Evolutionary conservation across 768 basidiomycete genomes (phyloP).

Genomic region (Panellus pusillus): DNA sequence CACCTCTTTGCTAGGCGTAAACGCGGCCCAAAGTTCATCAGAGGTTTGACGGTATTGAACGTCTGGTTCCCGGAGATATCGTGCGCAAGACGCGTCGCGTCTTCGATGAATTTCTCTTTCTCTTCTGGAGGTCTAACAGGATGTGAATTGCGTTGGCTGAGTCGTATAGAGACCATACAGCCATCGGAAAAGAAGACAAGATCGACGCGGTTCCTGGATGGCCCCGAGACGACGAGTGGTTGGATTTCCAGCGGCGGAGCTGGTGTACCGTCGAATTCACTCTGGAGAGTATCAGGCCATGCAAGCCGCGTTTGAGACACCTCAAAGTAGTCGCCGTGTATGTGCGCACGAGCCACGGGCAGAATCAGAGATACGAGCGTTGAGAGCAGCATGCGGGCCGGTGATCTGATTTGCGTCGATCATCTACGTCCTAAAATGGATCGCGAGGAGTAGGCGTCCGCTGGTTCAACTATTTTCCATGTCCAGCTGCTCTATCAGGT

Average conservation of each 20-base stretch:
- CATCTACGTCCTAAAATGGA: too few species aligned
- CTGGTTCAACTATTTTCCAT: too few species aligned
- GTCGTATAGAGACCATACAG: conserved; percentile 43
- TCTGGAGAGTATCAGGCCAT: background rate
- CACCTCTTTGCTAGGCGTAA: conserved; percentile 74
- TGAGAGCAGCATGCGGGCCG: too few species aligned
- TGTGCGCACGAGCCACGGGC: background rate
- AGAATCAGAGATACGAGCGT: too few species aligned
- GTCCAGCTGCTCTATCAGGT: too few species aligned
- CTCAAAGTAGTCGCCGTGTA: background rate
- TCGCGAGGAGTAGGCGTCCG: too few species aligned
- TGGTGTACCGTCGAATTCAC: conserved; percentile 13
- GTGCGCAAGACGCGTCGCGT: conserved; percentile 63
- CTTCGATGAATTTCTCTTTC: conserved; percentile 60
- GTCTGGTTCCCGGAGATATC: conserved; percentile 76
- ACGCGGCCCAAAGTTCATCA: conserved; percentile 82
- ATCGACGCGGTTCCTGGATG: conserved; percentile 65
- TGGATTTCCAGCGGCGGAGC: conserved; percentile 52
- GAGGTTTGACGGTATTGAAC: conserved; percentile 70
- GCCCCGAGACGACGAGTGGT: conserved; percentile 62
- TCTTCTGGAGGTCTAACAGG: conserved; percentile 55
- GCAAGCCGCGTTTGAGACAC: conserved; percentile 5
- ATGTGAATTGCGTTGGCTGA: background rate
- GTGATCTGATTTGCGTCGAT: too few species aligned
- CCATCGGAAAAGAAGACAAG: conserved; percentile 79